Evolutionary conservation across 805 yeast genomes (phyloP).

Genomic region (Candida xyloterini): DNA sequence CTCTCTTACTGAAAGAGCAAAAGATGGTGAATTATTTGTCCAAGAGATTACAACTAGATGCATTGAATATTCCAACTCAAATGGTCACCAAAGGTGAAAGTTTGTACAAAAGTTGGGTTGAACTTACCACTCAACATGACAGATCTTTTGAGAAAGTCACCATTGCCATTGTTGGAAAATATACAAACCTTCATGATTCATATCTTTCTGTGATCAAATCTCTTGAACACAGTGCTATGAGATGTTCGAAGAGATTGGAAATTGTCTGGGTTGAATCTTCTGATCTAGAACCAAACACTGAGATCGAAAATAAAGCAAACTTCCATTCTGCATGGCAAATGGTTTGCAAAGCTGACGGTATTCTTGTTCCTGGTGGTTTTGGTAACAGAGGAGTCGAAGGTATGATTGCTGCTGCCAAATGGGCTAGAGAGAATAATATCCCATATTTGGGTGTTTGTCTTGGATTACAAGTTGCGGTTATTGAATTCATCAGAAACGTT

Average conservation of each 20-base stretch:
- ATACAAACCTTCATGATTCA: constrained; percentile 92
- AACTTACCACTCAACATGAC: constrained; percentile 76
- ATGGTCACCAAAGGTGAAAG: constrained; percentile 63
- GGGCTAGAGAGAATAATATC: constrained; percentile 94
- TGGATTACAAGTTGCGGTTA: constrained; percentile 95
- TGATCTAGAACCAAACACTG: constrained; percentile 76
- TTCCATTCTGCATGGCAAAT: constrained; percentile 96
- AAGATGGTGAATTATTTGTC: constrained; percentile 70
- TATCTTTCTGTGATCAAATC: constrained; percentile 93
- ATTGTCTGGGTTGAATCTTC: constrained; percentile 96
- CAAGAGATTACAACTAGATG: constrained; percentile 61
- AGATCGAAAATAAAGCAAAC: constrained; percentile 60
- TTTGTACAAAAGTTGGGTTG: constrained; percentile 75
- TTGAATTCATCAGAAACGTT: constrained; percentile 84
- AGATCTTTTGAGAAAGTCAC: constrained; percentile 81
- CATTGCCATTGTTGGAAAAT: constrained; percentile 96
- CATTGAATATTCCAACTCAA: constrained; percentile 43
- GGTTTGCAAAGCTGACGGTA: constrained; percentile 92
- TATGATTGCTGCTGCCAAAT: constrained; percentile 93
- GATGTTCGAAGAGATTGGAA: constrained; percentile 76
- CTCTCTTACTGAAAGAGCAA: constrained; percentile 85
- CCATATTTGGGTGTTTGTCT: constrained; percentile 97
- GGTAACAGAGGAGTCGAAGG: constrained; percentile 98
- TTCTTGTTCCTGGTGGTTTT: constrained; percentile 97
- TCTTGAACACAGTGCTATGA: constrained; percentile 92